phyloP scores from a whole-genome alignment of 2,329 filamentous ascomycete genomes.

The Pseudocercospora macadamiae region DNA sequence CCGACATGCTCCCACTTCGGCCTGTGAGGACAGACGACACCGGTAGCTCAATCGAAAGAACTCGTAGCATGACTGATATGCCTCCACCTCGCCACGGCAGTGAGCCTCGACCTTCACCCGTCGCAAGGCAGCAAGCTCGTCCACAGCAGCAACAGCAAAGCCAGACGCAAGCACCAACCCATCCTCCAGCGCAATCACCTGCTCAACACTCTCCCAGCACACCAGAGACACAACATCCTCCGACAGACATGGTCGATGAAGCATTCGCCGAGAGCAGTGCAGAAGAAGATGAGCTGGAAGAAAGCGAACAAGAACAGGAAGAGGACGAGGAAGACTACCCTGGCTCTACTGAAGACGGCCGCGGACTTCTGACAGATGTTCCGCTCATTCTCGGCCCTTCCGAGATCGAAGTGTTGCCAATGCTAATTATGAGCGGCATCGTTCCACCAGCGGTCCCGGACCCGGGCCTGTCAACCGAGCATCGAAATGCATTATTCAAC shows the following conservation, averaged over 20 bases:
- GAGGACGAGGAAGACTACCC: slow-evolving; percentile 77
- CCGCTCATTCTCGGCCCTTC: slow-evolving; percentile 92
- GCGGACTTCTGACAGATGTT: slow-evolving; percentile 87
- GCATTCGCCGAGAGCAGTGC: slow-evolving; percentile 22
- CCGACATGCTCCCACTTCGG: slow-evolving; percentile 20
- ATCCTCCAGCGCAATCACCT: not conserved
- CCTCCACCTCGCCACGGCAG: slow-evolving; percentile 17
- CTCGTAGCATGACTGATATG: slow-evolving; percentile 26
- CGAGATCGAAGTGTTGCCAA: slow-evolving; percentile 93
- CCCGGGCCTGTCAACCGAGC: slow-evolving; percentile 45
- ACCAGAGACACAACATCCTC: not conserved
- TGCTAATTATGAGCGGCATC: slow-evolving; percentile 96
- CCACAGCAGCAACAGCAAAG: slow-evolving; percentile 2
- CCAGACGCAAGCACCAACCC: not conserved
- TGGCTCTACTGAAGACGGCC: slow-evolving; percentile 65
- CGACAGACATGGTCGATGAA: slow-evolving; percentile 16
- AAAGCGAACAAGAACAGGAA: slow-evolving; percentile 68
- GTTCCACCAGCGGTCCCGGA: slow-evolving; percentile 72
- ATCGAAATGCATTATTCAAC: slow-evolving; percentile 65
- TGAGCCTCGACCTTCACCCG: slow-evolving; percentile 11
- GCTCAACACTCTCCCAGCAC: not conserved
- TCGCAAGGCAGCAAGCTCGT: slow-evolving; percentile 3
- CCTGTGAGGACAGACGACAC: slow-evolving; percentile 12
- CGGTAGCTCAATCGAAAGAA: slow-evolving; percentile 22
- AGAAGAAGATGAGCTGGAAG: slow-evolving; percentile 50